Base-by-base conservation (phyloP, 1,139 yeast species). In the Hanseniaspora uvarum region DNA sequence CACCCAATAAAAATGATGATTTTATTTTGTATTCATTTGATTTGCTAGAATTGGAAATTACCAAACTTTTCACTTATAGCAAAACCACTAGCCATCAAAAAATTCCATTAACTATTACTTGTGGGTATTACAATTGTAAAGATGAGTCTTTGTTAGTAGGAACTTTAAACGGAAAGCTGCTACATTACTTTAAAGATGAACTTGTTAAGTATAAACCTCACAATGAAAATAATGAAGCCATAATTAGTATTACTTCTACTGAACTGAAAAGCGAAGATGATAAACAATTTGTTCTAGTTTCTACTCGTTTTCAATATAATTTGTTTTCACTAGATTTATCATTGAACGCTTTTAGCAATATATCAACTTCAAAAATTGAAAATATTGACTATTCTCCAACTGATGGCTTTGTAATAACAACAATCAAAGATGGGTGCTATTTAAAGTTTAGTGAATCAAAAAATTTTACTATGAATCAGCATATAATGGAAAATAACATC, bases 101-200 rank as follows among this genome's bases (percentile, higher is more conserved):
- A 16, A 48, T 37, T n/a, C 48, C 53, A 4, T 2, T 50, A 4
- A 16, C 19, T 28, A 26, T 50, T 11, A 43, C 48, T 21, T 12
- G 26, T n/a, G 44, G 43, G 6, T 12, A 18, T 18, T 50, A 43
- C 8, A 43, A 28, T 5, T 5, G 14, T 16, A 10, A 16, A 14
- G 58, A 62, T 28, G 49, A 54, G 2, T 43, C 1, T 11, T 28
- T 11, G n/a, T 19, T 39, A n/a, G 7, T 45, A 30, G 54, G 50
- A 3, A 52, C 46, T 4, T n/a, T 39, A 14, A 55, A 47, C 33
- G 23, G 53, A 43, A 26, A 49, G 46, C 12, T 50, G 7, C 5
- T 50, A 3, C 28, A 19, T 21, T 50, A 36, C 37, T 5, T 12
- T 14, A 19, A n/a, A 12, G 19, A 19, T 4, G n/a, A 21, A 2